Base-by-base conservation (phyloP, 1,284 basidiomycete species). In the Ceratobasidium sp. region DNA sequence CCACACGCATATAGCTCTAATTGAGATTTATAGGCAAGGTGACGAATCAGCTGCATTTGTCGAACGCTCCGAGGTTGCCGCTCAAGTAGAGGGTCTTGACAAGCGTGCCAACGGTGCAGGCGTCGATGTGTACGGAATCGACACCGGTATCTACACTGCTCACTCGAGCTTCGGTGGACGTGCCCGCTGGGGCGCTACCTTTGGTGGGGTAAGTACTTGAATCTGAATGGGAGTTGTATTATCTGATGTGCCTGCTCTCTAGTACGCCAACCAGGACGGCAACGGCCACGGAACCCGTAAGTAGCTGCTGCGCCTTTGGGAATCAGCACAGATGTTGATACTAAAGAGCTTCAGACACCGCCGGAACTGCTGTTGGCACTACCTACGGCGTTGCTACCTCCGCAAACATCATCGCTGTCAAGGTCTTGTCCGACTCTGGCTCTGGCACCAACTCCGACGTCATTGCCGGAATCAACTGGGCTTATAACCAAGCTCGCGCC, bases 381-480 rank as follows among this genome's bases (percentile, higher is more conserved):
- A 88, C 83, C 77, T 96, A 93, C 76, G 97, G 97, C 81, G 94
- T 99, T 50, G 96, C 96, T 69, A 99, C 98, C 87, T 86, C 86
- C 74, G 96, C 95, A 54, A 86, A 91, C 71, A 85, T 99, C 73
- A 87, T 94, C 73, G 97, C 97, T 57, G 96, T 99, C 82, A 99
- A 99, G 86, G 97, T 99, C 22, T 87, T 99, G 60, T 93, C 94
- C 34, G 88, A 90, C 62, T 91, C 94, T 75, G 97, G 97, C 54
- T n/a, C 89, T 71, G 97, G 97, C 15, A 86, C 90, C 71, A 97
- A 97, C 94, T 90, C 92, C 57, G 96, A 98, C 76, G 96, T 98
- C 74, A 84, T 98, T 68, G 58, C 71, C 17, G 96, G 95, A 77
- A 93, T 97, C 70, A 80, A 84, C 35, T 99, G 89, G 87, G 96